A percentile compares a stretch with the other conserved stretches of the same genome.
Conservation (phyloP, 75 land plant genomes). For the Selaginella moellendorffii region DNA sequence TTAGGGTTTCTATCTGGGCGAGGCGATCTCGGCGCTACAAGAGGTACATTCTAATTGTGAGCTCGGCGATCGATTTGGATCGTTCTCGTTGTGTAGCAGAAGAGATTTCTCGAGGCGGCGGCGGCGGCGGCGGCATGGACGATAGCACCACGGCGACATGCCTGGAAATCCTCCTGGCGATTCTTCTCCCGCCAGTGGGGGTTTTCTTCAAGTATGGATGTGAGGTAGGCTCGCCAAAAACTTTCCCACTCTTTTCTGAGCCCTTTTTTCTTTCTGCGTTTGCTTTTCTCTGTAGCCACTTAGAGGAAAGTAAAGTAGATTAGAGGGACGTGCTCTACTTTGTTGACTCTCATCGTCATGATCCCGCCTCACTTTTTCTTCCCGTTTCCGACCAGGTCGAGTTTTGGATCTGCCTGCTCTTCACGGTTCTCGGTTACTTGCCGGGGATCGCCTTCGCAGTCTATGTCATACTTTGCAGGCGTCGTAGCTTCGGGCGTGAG, state of each 20-base stretch:
- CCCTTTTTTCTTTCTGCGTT: not conserved
- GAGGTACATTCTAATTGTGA: no score
- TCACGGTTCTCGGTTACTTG: conserved; percentile 59
- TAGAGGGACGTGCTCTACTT: no score
- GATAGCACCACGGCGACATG: conserved; percentile 38
- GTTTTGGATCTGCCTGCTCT: conserved; percentile 58
- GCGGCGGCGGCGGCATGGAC: not conserved
- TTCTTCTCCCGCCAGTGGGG: conserved; percentile 59
- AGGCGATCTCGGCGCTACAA: no score
- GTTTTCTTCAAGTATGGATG: conserved; percentile 66
- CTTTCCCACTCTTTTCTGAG: not conserved
- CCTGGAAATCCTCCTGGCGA: conserved; percentile 54
- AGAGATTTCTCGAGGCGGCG: no score
- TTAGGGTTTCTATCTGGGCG: no score
- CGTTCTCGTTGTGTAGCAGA: no score
- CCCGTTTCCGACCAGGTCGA: conserved; percentile 64
- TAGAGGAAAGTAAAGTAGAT: no score
- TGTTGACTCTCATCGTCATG: no score
- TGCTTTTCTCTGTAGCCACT: no score
- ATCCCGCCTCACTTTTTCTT: no score
- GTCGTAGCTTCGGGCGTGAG: not conserved
- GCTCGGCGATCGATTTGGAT: no score
- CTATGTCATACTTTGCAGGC: conserved; percentile 21
- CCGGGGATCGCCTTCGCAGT: conserved; percentile 69
- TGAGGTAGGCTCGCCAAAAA: conserved; percentile 39